Conservation (phyloP, 345 rosid genomes). For the Euphorbia tirucalli region DNA sequence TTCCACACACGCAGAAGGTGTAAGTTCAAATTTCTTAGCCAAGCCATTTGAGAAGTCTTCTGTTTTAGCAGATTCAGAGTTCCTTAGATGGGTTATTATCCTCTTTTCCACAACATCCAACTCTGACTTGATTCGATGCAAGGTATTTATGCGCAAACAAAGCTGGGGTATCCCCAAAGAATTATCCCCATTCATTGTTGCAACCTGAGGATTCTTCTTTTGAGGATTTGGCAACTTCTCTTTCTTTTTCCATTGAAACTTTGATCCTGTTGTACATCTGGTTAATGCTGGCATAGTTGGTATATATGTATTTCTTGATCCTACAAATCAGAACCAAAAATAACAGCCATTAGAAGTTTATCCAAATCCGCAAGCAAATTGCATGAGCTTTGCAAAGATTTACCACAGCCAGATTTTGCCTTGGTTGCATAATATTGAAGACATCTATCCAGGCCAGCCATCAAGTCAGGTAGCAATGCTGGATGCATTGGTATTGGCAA, state of each 20-base stretch:
- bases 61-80: slow-evolving; percentile 80
- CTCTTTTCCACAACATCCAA: slow-evolving; percentile 78
- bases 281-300: slow-evolving; percentile 97
- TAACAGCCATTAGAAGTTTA: slow-evolving; percentile 24
- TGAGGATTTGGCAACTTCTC: slow-evolving; percentile 65
- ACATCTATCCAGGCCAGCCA: slow-evolving; percentile 80
- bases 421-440: slow-evolving; percentile 79
- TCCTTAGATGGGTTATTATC: slow-evolving; percentile 82
- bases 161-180: slow-evolving; percentile 70
- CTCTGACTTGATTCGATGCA: slow-evolving; percentile 74
- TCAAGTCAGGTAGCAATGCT: slow-evolving; percentile 80
- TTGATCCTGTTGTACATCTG: slow-evolving; percentile 71
- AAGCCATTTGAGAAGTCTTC: slow-evolving; percentile 87
- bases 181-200: slow-evolving; percentile 55
- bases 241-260: slow-evolving; percentile 96
- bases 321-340: slow-evolving; percentile 38
- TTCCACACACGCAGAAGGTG: slow-evolving; percentile 80
- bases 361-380: slow-evolving; percentile 1
- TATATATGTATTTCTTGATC: slow-evolving; percentile 66
- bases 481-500: slow-evolving; percentile 96
- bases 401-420: slow-evolving; percentile 96
- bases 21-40: slow-evolving; percentile 77
- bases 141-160: slow-evolving; percentile 73
- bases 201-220: slow-evolving; percentile 77
- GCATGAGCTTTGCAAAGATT: slow-evolving; percentile 26